Evolutionary conservation across 2,329 filamentous ascomycete genomes (phyloP).

Genomic region (Alternaria consortialis): DNA sequence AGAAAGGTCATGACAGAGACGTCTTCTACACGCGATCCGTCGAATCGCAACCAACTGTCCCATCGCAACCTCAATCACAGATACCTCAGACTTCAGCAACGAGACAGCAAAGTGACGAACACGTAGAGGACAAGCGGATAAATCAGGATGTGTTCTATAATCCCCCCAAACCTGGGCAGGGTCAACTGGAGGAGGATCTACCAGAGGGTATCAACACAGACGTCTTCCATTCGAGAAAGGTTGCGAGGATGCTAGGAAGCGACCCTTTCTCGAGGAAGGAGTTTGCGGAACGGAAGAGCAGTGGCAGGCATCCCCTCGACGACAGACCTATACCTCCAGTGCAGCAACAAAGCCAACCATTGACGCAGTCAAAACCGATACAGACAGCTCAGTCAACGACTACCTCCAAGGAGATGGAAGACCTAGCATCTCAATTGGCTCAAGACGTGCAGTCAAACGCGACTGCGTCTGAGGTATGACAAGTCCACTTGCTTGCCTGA

Average conservation of each 20-base stretch:
- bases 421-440: slow-evolving; percentile 59
- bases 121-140: slow-evolving; percentile 55
- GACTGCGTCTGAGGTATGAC: slow-evolving; percentile 41
- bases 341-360: slow-evolving; percentile 23
- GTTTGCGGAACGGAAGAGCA: slow-evolving; percentile 46
- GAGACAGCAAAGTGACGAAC: slow-evolving; percentile 54
- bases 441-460: slow-evolving; percentile 51
- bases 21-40: slow-evolving; percentile 64
- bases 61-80: slow-evolving; percentile 64
- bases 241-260: slow-evolving; percentile 64
- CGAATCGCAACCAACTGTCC: slow-evolving; percentile 57
- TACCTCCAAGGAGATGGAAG: slow-evolving; percentile 52
- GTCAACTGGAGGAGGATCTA: slow-evolving; percentile 54
- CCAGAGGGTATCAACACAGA: slow-evolving; percentile 68
- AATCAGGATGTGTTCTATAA: slow-evolving; percentile 64
- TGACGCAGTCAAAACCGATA: slow-evolving; percentile 20
- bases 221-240: slow-evolving; percentile 68
- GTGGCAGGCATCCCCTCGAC: slow-evolving; percentile 21
- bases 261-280: slow-evolving; percentile 50
- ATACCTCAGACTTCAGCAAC: slow-evolving; percentile 63
- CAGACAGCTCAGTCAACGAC: slow-evolving; percentile 20
- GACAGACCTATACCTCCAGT: slow-evolving; percentile 14
- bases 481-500: slow-evolving; percentile 4
- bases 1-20: slow-evolving; percentile 60
- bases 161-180: slow-evolving; percentile 32